Percentiles rank a stretch among this genome's conserved stretches.
These are phyloP conservation scores for Cercospora sp. DNA, from an alignment of 2,329 filamentous ascomycete genomes.

Conservation along the genomic window DNA sequence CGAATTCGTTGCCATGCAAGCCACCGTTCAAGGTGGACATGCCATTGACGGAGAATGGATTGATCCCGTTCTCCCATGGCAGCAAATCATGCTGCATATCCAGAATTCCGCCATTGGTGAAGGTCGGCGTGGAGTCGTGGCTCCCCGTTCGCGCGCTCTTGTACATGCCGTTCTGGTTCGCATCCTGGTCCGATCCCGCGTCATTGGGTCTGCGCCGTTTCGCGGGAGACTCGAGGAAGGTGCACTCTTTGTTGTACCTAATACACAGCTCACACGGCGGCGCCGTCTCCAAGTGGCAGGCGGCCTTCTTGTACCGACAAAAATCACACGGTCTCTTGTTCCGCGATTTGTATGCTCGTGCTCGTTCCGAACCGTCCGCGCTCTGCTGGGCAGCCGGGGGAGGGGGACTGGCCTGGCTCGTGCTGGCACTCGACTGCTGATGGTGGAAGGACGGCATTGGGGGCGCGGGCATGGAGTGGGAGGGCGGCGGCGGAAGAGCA, in stretches of 20 bases:
- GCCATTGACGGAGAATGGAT: conserved; percentile 32
- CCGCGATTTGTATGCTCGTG: conserved; percentile 41
- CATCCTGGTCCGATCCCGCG: conserved; percentile 21
- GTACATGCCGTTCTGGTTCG: conserved; percentile 20
- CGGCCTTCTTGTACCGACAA: conserved; percentile 49
- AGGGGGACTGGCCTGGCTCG: conserved; percentile 14
- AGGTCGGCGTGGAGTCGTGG: conserved; percentile 24
- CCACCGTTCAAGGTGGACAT: conserved; percentile 26
- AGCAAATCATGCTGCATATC: conserved; percentile 34
- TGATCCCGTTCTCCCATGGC: conserved; percentile 34
- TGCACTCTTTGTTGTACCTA: conserved; percentile 47
- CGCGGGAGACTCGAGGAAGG: conserved; percentile 46
- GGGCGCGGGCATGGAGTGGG: conserved; percentile 19
- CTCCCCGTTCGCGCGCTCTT: conserved; percentile 24
- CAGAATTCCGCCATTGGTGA: conserved; percentile 27
- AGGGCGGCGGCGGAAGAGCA: conserved; percentile 15
- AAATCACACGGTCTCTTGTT: conserved; percentile 50
- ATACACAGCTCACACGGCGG: conserved; percentile 49
- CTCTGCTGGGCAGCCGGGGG: conserved; percentile 9
- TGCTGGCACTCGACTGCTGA: conserved; percentile 16
- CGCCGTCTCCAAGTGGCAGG: conserved; percentile 46
- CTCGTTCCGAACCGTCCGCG: conserved; percentile 30
- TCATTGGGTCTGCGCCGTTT: conserved; percentile 38
- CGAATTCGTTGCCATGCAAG: conserved; percentile 28
- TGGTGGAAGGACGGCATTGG: conserved; percentile 26